A percentile compares a stretch with the other conserved stretches of the same genome.
Conservation (phyloP, 2,329 filamentous ascomycete genomes). For the Sporothrix brasiliensis region DNA sequence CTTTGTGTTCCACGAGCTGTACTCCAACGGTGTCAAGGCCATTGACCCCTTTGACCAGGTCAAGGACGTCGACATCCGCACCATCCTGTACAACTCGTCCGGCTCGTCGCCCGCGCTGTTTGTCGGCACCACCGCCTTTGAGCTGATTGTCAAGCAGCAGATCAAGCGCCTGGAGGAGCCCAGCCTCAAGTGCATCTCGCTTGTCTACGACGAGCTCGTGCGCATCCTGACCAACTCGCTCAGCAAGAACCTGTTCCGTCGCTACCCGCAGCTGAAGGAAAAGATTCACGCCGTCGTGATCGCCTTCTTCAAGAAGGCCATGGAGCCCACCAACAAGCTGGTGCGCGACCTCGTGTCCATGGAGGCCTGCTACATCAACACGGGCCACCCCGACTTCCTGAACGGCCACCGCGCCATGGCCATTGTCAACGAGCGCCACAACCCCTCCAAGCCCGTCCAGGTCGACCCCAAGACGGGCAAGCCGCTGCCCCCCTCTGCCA, state of each 20-base stretch:
- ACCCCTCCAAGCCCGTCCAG: conserved; percentile 79
- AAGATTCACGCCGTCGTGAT: conserved; percentile 95
- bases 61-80: conserved; percentile 97
- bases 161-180: conserved; percentile 96
- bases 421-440: conserved; percentile 92
- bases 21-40: conserved; percentile 95
- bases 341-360: conserved; percentile 90
- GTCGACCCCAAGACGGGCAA: conserved; percentile 99
- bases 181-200: conserved; percentile 92
- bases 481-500: conserved; percentile 67
- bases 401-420: conserved; percentile 98
- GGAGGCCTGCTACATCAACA: conserved; percentile 98
- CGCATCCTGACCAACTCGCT: conserved; percentile 91
- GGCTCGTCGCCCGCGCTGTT: conserved; percentile 95
- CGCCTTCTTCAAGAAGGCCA: conserved; percentile 93
- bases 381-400: conserved; percentile 94
- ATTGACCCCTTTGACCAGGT: conserved; percentile 97
- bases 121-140: conserved; percentile 96
- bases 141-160: conserved; percentile 97
- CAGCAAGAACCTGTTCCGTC: conserved; percentile 83
- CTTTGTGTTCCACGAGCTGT: conserved; percentile 98
- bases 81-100: conserved; percentile 98
- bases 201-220: conserved; percentile 96
- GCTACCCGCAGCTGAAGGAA: conserved; percentile 94
- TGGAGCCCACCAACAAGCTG: conserved; percentile 97